phyloP scores from a whole-genome alignment of 192 early-diverging fungal genomes.

The Mortierella antarctica region DNA sequence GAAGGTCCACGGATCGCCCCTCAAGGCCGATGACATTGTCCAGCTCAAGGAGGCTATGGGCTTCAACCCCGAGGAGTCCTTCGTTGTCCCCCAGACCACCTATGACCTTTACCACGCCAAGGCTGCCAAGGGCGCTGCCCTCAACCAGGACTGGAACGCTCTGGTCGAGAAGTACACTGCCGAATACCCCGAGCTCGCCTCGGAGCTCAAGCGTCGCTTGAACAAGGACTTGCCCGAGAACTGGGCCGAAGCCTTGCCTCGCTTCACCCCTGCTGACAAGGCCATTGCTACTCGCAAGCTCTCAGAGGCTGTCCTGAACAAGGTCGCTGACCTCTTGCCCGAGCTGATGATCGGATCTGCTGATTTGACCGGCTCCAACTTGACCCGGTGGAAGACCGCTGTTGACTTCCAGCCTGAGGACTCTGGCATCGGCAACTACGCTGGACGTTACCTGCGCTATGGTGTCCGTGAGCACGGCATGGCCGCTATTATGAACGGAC shows the following conservation, averaged over 20 bases:
- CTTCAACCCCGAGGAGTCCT: slow-evolving; percentile 82
- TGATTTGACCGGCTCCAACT: slow-evolving; percentile 96
- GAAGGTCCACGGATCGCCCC: slow-evolving; percentile 92
- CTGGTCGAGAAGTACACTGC: slow-evolving; percentile 77
- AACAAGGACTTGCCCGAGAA: slow-evolving; percentile 78
- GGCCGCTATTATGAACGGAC: slow-evolving; percentile 95
- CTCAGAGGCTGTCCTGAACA: slow-evolving; percentile 87
- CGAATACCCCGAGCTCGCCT: slow-evolving; percentile 77
- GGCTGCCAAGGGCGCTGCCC: slow-evolving; percentile 67
- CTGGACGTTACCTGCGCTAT: slow-evolving; percentile 93
- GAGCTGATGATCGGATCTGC: slow-evolving; percentile 97
- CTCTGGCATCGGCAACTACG: slow-evolving; percentile 84
- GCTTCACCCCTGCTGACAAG: slow-evolving; percentile 84
- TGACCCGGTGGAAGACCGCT: slow-evolving; percentile 95
- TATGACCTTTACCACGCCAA: slow-evolving; percentile 59
- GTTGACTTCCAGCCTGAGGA: slow-evolving; percentile 90
- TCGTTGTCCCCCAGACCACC: slow-evolving; percentile 78
- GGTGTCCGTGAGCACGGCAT: slow-evolving; percentile 99
- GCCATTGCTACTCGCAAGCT: slow-evolving; percentile 92
- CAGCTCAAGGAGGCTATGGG: slow-evolving; percentile 86
- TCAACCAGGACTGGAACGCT: slow-evolving; percentile 82
- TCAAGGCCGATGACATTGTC: slow-evolving; percentile 83
- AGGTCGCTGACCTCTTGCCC: slow-evolving; percentile 81
- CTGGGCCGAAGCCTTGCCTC: slow-evolving; percentile 81
- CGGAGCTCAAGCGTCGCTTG: slow-evolving; percentile 83